Conservation (phyloP, 495 filamentous ascomycete species). For the Tuber borchii region DNA sequence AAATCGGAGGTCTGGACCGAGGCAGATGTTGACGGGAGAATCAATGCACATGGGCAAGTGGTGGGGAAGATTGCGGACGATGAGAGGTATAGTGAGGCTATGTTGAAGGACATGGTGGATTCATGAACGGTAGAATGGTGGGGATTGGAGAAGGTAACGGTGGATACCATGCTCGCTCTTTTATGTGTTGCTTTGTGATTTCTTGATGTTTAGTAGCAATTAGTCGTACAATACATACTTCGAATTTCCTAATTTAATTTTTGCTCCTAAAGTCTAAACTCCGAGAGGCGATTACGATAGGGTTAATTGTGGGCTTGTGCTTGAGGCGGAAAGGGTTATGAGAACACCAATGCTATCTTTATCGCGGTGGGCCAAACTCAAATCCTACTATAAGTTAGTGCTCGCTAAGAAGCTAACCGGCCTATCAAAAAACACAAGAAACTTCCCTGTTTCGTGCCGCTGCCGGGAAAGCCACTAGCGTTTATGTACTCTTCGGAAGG, state of each 20-base stretch:
- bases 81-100: not conserved
- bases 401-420: too few relatives aligned
- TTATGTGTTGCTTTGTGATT: not conserved
- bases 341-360: too few relatives aligned
- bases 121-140: not conserved
- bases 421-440: too few relatives aligned
- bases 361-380: too few relatives aligned
- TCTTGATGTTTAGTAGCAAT: not conserved
- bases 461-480: too few relatives aligned
- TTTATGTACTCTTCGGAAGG: too few relatives aligned
- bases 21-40: not conserved
- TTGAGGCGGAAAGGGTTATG: too few relatives aligned
- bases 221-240: not conserved
- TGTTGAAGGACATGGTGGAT: constrained; percentile 3
- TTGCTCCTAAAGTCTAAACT: not conserved
- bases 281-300: not conserved
- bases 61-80: not conserved
- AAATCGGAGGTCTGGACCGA: not conserved
- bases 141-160: not conserved
- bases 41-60: not conserved
- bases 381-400: too few relatives aligned
- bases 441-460: too few relatives aligned
- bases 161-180: not conserved
- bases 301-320: not conserved
- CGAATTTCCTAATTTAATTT: not conserved